Percentiles rank a stretch among this genome's conserved stretches.
phyloP scores from a whole-genome alignment of 2,329 filamentous ascomycete species.

The Didymella segeticola region DNA sequence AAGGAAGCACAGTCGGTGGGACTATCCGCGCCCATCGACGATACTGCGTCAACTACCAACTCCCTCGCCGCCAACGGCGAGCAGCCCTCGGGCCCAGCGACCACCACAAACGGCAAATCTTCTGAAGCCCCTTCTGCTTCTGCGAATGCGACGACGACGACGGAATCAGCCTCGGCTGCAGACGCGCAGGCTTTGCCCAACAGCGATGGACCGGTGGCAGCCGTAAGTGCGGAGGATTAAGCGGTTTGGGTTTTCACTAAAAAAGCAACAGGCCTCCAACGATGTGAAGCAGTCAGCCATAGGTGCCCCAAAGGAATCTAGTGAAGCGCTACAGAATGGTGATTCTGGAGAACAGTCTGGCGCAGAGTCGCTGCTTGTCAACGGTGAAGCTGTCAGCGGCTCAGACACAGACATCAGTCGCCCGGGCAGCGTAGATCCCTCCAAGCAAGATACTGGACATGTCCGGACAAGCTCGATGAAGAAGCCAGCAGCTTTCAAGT shows the following conservation, averaged over 20 bases:
- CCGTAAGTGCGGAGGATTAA: slow-evolving; percentile 29
- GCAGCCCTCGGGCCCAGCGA: slow-evolving; percentile 47
- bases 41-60: slow-evolving; percentile 66
- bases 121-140: slow-evolving; percentile 47
- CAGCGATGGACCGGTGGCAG: slow-evolving; percentile 20
- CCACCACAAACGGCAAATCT: slow-evolving; percentile 34
- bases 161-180: slow-evolving; percentile 26
- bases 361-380: slow-evolving; percentile 47
- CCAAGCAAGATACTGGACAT: slow-evolving; percentile 66
- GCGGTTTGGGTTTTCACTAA: slow-evolving; percentile 22
- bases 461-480: slow-evolving; percentile 64
- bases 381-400: slow-evolving; percentile 74
- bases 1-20: slow-evolving; percentile 72
- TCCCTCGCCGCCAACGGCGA: slow-evolving; percentile 60
- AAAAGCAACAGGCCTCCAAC: slow-evolving; percentile 19
- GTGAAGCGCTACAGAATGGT: slow-evolving; percentile 44
- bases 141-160: slow-evolving; percentile 33
- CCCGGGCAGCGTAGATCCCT: slow-evolving; percentile 58
- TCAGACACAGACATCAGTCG: slow-evolving; percentile 79
- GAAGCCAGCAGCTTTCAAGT: slow-evolving; percentile 81
- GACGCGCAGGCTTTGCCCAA: slow-evolving; percentile 27
- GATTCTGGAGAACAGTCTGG: slow-evolving; percentile 44
- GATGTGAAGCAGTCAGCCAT: slow-evolving; percentile 21
- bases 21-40: slow-evolving; percentile 69
- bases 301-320: slow-evolving; percentile 24